phyloP scores from a whole-genome alignment of 768 basidiomycete species.

The Naganishia vishniacii region DNA sequence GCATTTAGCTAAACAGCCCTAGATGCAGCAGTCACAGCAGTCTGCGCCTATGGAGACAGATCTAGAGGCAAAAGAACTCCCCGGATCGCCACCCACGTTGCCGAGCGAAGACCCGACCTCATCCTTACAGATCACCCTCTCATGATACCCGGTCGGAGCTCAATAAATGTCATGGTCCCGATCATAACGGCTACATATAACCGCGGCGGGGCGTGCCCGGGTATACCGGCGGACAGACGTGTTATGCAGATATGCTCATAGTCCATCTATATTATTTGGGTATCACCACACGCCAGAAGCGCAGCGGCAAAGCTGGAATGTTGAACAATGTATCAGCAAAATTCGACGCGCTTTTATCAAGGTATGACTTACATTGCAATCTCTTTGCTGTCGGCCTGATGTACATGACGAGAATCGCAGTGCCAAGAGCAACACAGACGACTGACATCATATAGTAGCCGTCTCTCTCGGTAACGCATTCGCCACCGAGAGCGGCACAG shows the following conservation, averaged over 20 bases:
- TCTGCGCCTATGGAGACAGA: not conserved
- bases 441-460: conserved; percentile 83
- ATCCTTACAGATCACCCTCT: not conserved
- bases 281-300: conserved; percentile 14
- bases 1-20: no score
- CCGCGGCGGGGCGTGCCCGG: no score
- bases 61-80: not conserved
- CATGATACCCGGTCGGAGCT: not conserved
- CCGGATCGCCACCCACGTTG: not conserved
- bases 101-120: not conserved
- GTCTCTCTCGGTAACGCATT: conserved; percentile 76
- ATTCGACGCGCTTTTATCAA: no score
- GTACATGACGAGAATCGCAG: conserved; percentile 64
- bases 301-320: conserved; percentile 5
- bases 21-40: not conserved
- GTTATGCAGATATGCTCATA: no score
- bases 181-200: no score
- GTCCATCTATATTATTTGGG: conserved; percentile 3
- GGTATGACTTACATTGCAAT: conserved; percentile 55
- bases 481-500: conserved; percentile 69
- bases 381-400: conserved; percentile 77
- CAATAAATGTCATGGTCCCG: no score
- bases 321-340: not conserved
- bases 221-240: no score
- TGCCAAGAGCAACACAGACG: conserved; percentile 74